Base-by-base conservation (phyloP, 495 filamentous ascomycete genomes). In the Trichoderma parareesei region DNA sequence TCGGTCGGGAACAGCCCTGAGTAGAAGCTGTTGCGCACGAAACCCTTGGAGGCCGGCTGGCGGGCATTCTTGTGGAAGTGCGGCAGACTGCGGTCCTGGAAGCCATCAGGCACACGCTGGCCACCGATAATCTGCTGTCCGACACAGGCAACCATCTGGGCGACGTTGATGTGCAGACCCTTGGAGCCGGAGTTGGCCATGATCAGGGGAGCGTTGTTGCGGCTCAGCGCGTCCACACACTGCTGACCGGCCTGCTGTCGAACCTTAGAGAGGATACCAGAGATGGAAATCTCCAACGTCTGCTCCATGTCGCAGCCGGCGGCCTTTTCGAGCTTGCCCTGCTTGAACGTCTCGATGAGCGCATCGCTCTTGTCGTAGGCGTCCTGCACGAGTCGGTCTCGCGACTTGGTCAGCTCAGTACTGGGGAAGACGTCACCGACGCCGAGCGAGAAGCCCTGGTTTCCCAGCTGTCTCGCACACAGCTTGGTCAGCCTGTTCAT, bases 121-220 rank as follows among this genome's bases (percentile, higher is more conserved):
- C 92, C 92, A 46, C 87, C 87, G 70, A 98, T 98, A 82, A 97
- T 97, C 70, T 98, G 94, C 74, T 98, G 94, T 65, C 94, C 94
- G 68, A 98, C 94, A 67, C 91, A 88, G 42, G 95, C 92, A 73
- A 98, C 88, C 94, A 98, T 98, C 79, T 98, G 94, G 35, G 95
- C 93, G 60, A 98, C 94, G 79, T 98, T 98, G 82, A 98, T 96
- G 71, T 88, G 88, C 2, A 92, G 96, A 70, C 94, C 85, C 76
- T 98, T 98, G 44, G 94, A 97, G 41, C 94, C 94, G 9, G 90
- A 97, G 55, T 89, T 95, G 59, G 94, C 94, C 94, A 98, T 98
- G 79, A 96, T 89, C 69, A 97, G 79, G 10, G 94, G 92, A 3
- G 94, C 88, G 71, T 98, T 98, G 79, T 91, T 92, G 66, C 86